Evolutionary conservation across 1,139 yeast genomes (phyloP), one percentile per base, ranked within the genome.

Genomic region (Saccharomyces hybrid): DNA sequence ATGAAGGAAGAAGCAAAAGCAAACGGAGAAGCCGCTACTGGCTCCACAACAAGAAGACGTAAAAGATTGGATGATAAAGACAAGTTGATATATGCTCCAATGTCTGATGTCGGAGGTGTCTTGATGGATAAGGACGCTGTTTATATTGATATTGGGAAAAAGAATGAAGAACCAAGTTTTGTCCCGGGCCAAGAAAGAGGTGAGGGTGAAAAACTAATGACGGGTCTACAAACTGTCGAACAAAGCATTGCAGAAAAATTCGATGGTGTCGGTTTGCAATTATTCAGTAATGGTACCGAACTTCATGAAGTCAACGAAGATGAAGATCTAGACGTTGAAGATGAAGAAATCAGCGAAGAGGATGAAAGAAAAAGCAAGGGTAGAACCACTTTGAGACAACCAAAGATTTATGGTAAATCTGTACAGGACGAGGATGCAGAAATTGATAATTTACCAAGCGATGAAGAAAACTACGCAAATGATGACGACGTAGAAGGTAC

Each of bases 71-170:
- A 93, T 64, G 99, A 95, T 68, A 88, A 86, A 64, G 95, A 88
- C 69, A 93, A 91, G 71, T 83, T 90, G 62, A 90, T 95, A 2
- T 95, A 95, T 70, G 99, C 99, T 0, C 99, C 99, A 54, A 93
- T 95, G 99, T 88, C 97, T 52, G 98, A 95, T 72, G 97, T 93
- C 27, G 98, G 98, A 55, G 99, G 99, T 67, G 95, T 95, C 38
- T 77, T 93, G 60, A 90, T 95, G 58, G 99, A 95, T 73, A 91
- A 86, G 68, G 99, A 95, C 75, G 97, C 99, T 3, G 99, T 95
- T 1, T 88, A 91, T 66, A 89, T 95, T 59, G 97, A 95, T 67
- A 85, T 91, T 50, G 97, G 96, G 2, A 77, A 58, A 63, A 71
- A 64, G 52, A 70, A 60, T 26, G 67, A 82, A 75, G 68, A 74